phyloP scores from a whole-genome alignment of 345 rosid genomes.

The Excoecaria agallocha region DNA sequence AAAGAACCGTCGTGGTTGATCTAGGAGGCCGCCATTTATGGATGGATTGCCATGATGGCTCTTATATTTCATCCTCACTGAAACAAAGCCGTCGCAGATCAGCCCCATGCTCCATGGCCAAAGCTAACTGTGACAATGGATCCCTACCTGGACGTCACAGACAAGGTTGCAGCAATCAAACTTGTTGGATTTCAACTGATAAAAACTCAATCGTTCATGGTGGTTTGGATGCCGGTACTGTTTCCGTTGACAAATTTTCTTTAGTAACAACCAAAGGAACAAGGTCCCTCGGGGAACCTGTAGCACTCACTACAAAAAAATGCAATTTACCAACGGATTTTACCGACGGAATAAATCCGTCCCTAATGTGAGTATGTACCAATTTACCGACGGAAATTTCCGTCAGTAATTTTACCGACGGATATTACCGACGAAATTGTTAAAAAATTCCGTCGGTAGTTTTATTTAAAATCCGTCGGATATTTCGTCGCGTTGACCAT shows the following conservation, averaged over 20 bases:
- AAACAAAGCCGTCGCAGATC: slow-evolving; percentile 9
- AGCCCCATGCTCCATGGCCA: slow-evolving; percentile 14
- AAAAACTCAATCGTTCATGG: not conserved
- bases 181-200: not conserved
- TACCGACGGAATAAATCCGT: no score
- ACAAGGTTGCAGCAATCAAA: slow-evolving; percentile 21
- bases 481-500: no score
- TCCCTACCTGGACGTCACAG: not conserved
- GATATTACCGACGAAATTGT: no score
- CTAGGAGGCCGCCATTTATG: slow-evolving; percentile 16
- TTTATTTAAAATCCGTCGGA: no score
- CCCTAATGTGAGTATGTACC: no score
- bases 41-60: slow-evolving; percentile 7
- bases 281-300: not conserved
- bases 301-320: no score
- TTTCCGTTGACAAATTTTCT: slow-evolving; percentile 12
- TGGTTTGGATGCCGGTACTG: not conserved
- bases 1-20: not conserved
- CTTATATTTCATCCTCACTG: slow-evolving; percentile 11
- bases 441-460: no score
- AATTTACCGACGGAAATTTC: no score
- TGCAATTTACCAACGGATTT: no score
- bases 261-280: slow-evolving; percentile 12
- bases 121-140: not conserved
- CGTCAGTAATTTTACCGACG: no score